These are phyloP conservation scores for Fusarium pseudonygamai DNA, from an alignment of 2,329 filamentous ascomycete genomes.

Conservation along the genomic window DNA sequence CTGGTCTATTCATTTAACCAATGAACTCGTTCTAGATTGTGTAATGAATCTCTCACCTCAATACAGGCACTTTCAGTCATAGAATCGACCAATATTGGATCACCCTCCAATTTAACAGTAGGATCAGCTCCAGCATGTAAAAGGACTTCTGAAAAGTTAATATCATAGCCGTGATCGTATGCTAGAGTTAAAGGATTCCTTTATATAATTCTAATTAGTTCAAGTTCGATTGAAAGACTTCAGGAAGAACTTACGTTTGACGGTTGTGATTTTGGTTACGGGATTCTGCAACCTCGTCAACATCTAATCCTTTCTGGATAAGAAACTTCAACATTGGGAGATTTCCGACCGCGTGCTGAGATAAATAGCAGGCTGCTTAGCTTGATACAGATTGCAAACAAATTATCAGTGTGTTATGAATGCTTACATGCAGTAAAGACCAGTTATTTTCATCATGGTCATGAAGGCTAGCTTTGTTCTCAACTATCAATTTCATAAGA, in stretches of 20 bases:
- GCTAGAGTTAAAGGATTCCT: accelerated
- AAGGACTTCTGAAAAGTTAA: accelerated
- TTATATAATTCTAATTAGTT: accelerated
- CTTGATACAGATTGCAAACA: accelerated
- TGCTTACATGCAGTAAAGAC: not conserved
- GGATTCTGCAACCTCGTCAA: not conserved
- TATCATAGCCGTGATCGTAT: accelerated
- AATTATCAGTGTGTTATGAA: accelerated
- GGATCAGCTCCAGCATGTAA: not conserved
- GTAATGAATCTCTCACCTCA: accelerated
- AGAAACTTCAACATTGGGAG: not conserved
- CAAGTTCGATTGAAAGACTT: accelerated
- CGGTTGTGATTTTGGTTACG: accelerated
- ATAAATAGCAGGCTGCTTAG: no score
- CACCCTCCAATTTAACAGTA: accelerated
- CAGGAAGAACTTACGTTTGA: accelerated
- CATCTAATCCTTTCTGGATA: accelerated
- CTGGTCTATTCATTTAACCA: accelerated
- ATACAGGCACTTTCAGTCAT: no score
- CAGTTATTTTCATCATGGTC: not conserved
- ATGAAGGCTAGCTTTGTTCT: not conserved
- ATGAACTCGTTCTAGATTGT: accelerated
- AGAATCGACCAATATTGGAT: not conserved
- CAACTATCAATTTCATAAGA: not conserved
- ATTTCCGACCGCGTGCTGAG: not conserved